phyloP scores from a whole-genome alignment of 257 asterid species.

The Prunella vulgaris region DNA sequence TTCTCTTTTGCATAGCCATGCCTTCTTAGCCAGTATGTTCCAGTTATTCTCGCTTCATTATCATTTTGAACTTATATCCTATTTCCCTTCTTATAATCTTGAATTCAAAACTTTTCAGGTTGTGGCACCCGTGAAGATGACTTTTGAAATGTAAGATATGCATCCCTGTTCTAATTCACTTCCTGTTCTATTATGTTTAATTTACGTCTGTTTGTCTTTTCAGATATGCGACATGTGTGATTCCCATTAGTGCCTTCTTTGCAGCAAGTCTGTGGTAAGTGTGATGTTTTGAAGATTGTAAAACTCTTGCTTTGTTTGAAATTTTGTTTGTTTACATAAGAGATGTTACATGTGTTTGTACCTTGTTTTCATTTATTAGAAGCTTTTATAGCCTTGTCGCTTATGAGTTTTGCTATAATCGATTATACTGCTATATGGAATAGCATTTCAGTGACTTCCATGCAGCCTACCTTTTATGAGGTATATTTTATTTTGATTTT shows the following conservation, averaged over 20 bases:
- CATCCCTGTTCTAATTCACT: conserved; percentile 18
- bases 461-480: conserved; percentile 5
- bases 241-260: conserved; percentile 95
- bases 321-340: background rate
- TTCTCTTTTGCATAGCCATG: background rate
- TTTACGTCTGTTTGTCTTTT: conserved; percentile 23
- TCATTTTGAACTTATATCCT: background rate
- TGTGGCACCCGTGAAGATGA: conserved; percentile 92
- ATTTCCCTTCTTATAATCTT: conserved; percentile 7
- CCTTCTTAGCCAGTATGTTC: conserved; percentile 9
- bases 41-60: conserved; percentile 3
- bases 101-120: conserved; percentile 50
- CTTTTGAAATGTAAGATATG: conserved; percentile 74
- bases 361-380: background rate
- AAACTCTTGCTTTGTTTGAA: conserved; percentile 5
- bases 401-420: background rate
- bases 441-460: conserved; percentile 11
- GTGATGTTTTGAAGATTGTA: conserved; percentile 4
- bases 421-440: conserved; percentile 2
- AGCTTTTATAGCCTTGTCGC: background rate
- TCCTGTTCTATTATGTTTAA: background rate
- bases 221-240: conserved; percentile 96
- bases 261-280: conserved; percentile 82
- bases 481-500: conserved; percentile 2
- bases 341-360: background rate